Percentiles rank a stretch among this genome's conserved stretches.
phyloP scores from a whole-genome alignment of 495 filamentous ascomycete genomes.

The Xylaria flabelliformis region DNA sequence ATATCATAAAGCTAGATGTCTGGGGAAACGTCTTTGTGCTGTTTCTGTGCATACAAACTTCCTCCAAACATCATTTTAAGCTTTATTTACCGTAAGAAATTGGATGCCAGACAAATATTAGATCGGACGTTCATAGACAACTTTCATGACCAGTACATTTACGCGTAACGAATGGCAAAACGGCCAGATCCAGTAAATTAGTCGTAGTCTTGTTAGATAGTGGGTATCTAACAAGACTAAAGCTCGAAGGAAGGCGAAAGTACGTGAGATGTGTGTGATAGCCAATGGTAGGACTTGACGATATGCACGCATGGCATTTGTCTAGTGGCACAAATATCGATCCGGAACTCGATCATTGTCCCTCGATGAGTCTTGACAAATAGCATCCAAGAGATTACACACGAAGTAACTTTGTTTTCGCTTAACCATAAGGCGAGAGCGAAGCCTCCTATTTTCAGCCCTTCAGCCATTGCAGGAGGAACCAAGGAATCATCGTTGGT shows the following conservation, averaged over 20 bases:
- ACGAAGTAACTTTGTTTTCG: not conserved
- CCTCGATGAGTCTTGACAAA: not conserved
- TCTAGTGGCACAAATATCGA: conserved; percentile 5
- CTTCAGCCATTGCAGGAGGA: conserved; percentile 9
- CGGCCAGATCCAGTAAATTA: not conserved
- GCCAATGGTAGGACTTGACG: conserved; percentile 2
- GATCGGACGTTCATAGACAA: not conserved
- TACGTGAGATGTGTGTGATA: not conserved
- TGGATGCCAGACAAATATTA: not conserved
- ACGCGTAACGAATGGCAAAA: not conserved
- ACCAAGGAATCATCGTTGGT: not conserved
- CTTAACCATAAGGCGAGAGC: not conserved
- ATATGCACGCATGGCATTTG: conserved; percentile 8
- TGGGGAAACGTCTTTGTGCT: not conserved
- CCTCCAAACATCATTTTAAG: not conserved
- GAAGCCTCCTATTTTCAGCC: conserved; percentile 7
- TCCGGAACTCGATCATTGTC: not conserved
- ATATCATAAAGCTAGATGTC: not conserved
- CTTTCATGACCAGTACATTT: not conserved
- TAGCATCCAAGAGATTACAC: not conserved
- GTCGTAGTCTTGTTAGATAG: not conserved
- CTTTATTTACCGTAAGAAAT: not conserved
- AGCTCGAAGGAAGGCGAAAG: not conserved
- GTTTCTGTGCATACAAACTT: not conserved
- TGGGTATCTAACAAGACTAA: not conserved